Conservation (phyloP, 495 filamentous ascomycete species). For the Xylaria palmicola region DNA sequence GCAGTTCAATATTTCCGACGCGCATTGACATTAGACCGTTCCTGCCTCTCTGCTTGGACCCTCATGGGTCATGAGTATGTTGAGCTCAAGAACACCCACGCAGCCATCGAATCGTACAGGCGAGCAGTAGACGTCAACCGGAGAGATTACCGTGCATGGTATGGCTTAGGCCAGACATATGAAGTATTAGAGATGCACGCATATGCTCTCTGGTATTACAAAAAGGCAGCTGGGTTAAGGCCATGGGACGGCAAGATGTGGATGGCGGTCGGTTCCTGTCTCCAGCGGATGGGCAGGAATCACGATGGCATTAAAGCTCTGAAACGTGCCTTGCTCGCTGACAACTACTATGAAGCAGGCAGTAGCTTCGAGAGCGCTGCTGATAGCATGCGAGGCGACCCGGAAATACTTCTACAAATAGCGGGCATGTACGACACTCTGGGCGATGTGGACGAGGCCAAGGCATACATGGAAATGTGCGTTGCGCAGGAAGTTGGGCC, state of each 20-base stretch:
- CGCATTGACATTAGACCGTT: constrained; percentile 89
- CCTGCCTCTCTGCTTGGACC: constrained; percentile 93
- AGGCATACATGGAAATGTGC: constrained; percentile 91
- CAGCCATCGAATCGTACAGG: constrained; percentile 95
- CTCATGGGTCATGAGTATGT: constrained; percentile 99
- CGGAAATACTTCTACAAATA: constrained; percentile 86
- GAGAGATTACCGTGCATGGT: constrained; percentile 97
- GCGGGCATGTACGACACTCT: constrained; percentile 83
- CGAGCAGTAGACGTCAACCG: constrained; percentile 95
- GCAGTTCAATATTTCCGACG: constrained; percentile 97
- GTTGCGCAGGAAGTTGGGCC: constrained; percentile 81
- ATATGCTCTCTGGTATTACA: constrained; percentile 96
- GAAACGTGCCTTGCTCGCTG: constrained; percentile 84
- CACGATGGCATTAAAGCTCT: constrained; percentile 89
- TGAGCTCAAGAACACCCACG: constrained; percentile 98
- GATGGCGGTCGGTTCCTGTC: constrained; percentile 90
- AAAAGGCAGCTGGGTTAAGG: constrained; percentile 84
- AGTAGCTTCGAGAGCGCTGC: constrained; percentile 43
- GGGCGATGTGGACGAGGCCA: constrained; percentile 71
- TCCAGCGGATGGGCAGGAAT: constrained; percentile 79
- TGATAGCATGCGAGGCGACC: constrained; percentile 66
- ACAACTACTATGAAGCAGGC: constrained; percentile 69
- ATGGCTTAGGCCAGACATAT: constrained; percentile 94
- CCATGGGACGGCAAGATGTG: constrained; percentile 98
- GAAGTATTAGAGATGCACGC: constrained; percentile 97